Conservation (phyloP, 2,329 filamentous ascomycete genomes). For the Paracoccidioides lutzii region DNA sequence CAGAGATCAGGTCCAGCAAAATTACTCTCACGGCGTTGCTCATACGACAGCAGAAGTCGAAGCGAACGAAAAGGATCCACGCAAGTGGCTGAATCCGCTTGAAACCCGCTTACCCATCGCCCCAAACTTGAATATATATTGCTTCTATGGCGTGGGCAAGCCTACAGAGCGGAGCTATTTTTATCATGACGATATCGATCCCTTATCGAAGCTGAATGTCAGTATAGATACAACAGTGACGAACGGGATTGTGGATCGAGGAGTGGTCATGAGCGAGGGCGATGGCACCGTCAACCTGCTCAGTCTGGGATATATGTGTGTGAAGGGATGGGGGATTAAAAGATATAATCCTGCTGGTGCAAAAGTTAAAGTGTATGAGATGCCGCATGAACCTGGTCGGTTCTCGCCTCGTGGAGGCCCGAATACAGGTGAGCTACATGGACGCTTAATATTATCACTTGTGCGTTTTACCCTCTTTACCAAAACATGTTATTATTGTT, state of each 20-base stretch:
- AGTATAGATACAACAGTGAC: conserved; percentile 42
- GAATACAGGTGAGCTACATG: conserved; percentile 41
- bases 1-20: conserved; percentile 52
- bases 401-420: conserved; percentile 69
- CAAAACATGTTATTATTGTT: not conserved
- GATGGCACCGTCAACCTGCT: conserved; percentile 93
- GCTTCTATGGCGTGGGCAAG: conserved; percentile 92
- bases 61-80: conserved; percentile 59
- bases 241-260: conserved; percentile 52
- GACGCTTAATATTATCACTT: not conserved
- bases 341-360: conserved; percentile 81
- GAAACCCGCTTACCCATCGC: conserved; percentile 78
- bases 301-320: conserved; percentile 91
- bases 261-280: conserved; percentile 89
- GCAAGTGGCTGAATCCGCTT: conserved; percentile 94
- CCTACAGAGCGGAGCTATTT: conserved; percentile 87
- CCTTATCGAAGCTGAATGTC: conserved; percentile 43
- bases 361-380: conserved; percentile 77
- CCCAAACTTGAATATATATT: conserved; percentile 85
- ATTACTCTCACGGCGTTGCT: conserved; percentile 82
- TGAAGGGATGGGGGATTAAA: conserved; percentile 84
- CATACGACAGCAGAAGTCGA: conserved; percentile 69
- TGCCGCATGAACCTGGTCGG: conserved; percentile 88
- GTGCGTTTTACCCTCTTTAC: not conserved
- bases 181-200: conserved; percentile 61